Evolutionary conservation across 129 eudicot species (phyloP).

Genomic region (Lonicera japonica): DNA sequence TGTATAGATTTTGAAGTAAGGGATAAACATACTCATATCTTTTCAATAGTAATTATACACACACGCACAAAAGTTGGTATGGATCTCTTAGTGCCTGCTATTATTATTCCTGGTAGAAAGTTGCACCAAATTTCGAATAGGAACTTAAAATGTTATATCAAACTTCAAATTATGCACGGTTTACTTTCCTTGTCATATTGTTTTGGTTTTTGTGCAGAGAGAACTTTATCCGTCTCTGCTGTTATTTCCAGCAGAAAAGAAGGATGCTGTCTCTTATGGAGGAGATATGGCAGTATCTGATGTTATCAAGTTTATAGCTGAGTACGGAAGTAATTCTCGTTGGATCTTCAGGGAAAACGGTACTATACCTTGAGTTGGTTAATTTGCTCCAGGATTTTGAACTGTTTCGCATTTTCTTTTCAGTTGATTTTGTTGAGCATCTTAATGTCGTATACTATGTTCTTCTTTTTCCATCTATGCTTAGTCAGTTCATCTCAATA

Average conservation of each 20-base stretch:
- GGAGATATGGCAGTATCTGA: constrained; percentile 64
- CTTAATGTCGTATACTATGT: neutral
- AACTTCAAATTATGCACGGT: neutral
- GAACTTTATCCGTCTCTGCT: constrained; percentile 77
- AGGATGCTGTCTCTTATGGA: constrained; percentile 50
- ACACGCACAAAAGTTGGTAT: too few relatives aligned
- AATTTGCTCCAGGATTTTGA: neutral
- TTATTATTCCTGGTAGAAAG: neutral
- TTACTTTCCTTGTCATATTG: neutral
- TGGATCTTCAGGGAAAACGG: constrained; percentile 54
- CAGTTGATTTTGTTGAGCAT: neutral
- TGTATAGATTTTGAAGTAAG: too few relatives aligned
- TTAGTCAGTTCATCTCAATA: too few relatives aligned
- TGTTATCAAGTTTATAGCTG: constrained; percentile 64
- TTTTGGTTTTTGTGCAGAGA: constrained; percentile 46
- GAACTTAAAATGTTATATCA: neutral
- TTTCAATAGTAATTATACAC: too few relatives aligned
- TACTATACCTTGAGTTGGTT: constrained; percentile 10
- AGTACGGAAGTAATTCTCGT: constrained; percentile 47
- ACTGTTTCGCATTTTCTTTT: too few relatives aligned
- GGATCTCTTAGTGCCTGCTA: too few relatives aligned
- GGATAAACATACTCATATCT: too few relatives aligned
- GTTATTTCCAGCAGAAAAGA: constrained; percentile 77
- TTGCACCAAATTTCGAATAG: neutral
- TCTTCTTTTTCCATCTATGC: too few relatives aligned